Evolutionary conservation across 73 alveolate genomes (phyloP).

Genomic region (Tetrahymena elliotti): DNA sequence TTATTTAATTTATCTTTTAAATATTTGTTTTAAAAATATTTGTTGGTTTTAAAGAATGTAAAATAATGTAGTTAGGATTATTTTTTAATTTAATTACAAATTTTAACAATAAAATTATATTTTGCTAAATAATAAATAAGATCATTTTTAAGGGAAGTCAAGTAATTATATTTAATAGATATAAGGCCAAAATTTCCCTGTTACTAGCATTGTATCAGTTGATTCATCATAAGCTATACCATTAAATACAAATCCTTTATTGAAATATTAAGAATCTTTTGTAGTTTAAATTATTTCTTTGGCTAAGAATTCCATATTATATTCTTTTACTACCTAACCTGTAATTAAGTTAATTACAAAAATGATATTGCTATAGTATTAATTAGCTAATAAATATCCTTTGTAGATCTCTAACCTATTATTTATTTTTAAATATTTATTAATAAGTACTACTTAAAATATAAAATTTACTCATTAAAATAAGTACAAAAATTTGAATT

Average conservation of each 20-base stretch:
- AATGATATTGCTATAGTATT: neutral
- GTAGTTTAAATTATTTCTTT: neutral
- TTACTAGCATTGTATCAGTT: neutral
- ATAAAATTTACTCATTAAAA: neutral
- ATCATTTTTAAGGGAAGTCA: neutral
- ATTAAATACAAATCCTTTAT: neutral
- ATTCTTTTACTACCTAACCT: neutral
- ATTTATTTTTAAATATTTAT: neutral
- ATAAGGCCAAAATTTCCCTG: neutral
- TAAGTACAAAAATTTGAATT: neutral
- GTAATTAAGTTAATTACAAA: neutral
- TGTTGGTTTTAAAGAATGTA: too few species aligned
- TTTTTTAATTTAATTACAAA: too few species aligned
- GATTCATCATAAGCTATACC: neutral
- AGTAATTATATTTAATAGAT: neutral
- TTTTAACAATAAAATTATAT: too few species aligned
- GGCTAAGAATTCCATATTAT: neutral
- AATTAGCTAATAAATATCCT: neutral
- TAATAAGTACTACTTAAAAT: neutral
- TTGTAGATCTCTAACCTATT: neutral
- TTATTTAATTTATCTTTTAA: too few species aligned
- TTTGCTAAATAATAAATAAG: too few species aligned
- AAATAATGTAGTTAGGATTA: too few species aligned
- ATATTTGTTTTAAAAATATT: too few species aligned
- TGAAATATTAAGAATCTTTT: neutral